These are phyloP conservation scores for Cladosporium halotolerans DNA, from an alignment of 2,329 filamentous ascomycete species.

Conservation along the genomic window DNA sequence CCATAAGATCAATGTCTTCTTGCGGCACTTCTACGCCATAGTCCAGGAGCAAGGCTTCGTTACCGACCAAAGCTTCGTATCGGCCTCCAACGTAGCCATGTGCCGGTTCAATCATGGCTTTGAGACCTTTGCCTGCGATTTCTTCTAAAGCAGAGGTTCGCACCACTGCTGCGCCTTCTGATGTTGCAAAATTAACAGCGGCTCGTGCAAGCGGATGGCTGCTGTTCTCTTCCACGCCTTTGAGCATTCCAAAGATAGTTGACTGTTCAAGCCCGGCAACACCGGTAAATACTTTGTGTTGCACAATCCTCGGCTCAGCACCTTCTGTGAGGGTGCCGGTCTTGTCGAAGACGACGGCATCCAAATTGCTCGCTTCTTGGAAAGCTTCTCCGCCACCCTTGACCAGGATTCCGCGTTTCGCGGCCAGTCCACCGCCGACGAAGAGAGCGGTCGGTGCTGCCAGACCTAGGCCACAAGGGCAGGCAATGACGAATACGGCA, in stretches of 20 bases:
- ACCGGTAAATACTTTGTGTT: conserved; percentile 35
- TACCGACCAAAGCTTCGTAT: conserved; percentile 63
- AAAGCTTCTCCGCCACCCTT: conserved; percentile 82
- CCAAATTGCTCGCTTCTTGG: conserved; percentile 70
- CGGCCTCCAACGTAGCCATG: conserved; percentile 49
- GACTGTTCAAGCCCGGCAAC: conserved; percentile 38
- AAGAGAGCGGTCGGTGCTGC: conserved; percentile 82
- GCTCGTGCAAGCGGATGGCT: conserved; percentile 70
- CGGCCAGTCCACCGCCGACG: conserved; percentile 73
- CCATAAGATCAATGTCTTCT: conserved; percentile 21
- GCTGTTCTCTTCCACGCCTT: conserved; percentile 62
- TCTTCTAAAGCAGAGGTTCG: conserved; percentile 45
- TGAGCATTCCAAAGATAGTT: conserved; percentile 48
- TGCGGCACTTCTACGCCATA: conserved; percentile 28
- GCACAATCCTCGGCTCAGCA: conserved; percentile 64
- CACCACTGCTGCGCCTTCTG: conserved; percentile 18
- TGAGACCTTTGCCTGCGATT: conserved; percentile 65
- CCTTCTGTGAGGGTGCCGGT: conserved; percentile 73
- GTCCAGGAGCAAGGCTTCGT: conserved; percentile 59
- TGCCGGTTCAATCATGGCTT: conserved; percentile 35
- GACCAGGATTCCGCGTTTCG: conserved; percentile 71
- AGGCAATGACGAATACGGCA: conserved; percentile 79
- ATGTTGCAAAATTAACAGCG: conserved; percentile 56
- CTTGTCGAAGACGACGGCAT: conserved; percentile 70
- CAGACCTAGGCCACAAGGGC: conserved; percentile 75